These are phyloP conservation scores for Fusarium coicis DNA, from an alignment of 2,329 filamentous ascomycete species.

Conservation along the genomic window DNA sequence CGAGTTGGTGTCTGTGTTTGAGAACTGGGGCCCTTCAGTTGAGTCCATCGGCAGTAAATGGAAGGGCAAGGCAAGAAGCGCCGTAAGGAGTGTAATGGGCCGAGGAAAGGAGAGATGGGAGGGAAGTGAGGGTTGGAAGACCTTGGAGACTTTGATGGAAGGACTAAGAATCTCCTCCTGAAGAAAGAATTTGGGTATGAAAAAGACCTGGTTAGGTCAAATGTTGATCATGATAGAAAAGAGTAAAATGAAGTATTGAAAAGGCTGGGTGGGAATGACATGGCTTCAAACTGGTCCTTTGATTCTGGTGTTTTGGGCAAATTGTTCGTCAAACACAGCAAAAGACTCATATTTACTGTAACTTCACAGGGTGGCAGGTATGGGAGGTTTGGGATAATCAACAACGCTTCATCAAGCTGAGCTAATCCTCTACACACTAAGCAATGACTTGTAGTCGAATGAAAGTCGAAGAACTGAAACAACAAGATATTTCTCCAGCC, in stretches of 20 bases:
- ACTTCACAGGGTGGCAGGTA: not conserved
- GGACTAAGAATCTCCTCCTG: constrained; percentile 57
- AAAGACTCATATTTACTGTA: not conserved
- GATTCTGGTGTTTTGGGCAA: not conserved
- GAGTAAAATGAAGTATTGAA: not conserved
- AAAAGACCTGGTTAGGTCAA: constrained; percentile 5
- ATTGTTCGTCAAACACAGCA: not conserved
- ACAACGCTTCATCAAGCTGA: constrained; percentile 1
- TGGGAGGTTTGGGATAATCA: not conserved
- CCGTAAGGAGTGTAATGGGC: constrained; percentile 83
- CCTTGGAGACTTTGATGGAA: constrained; percentile 66
- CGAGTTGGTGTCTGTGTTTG: constrained; percentile 83
- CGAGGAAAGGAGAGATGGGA: constrained; percentile 87
- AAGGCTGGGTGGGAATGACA: not conserved
- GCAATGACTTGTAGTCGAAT: constrained; percentile 9
- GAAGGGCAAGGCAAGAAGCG: constrained; percentile 89
- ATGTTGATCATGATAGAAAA: constrained; percentile 14
- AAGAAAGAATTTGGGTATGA: not conserved
- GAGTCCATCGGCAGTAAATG: constrained; percentile 80
- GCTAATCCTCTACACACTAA: constrained; percentile 20
- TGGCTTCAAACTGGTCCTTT: not conserved
- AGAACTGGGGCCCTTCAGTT: constrained; percentile 76
- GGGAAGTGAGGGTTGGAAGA: constrained; percentile 74
- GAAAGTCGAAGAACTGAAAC: constrained; percentile 7
- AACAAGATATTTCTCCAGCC: constrained; percentile 5